Percentiles rank a stretch among this genome's conserved stretches.
Evolutionary conservation across 2,329 filamentous ascomycete species (phyloP).

Genomic region (Dactylonectria macrodidyma): DNA sequence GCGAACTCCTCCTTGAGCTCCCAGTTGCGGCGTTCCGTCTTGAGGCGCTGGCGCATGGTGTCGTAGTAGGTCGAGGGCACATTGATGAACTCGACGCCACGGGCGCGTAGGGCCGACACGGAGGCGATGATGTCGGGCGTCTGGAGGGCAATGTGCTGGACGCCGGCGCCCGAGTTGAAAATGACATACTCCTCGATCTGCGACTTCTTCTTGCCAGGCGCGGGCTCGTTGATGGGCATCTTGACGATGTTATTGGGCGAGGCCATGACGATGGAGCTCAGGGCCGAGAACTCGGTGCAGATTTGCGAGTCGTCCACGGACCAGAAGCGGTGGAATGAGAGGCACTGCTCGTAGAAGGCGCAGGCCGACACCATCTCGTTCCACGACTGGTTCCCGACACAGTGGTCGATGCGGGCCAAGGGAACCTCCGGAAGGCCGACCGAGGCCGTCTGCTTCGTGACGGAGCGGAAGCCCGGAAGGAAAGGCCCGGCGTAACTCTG

Average conservation of each 20-base stretch:
- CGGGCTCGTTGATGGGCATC: slow-evolving; percentile 99
- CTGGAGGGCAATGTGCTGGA: slow-evolving; percentile 93
- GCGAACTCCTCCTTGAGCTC: slow-evolving; percentile 85
- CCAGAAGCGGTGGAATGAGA: slow-evolving; percentile 98
- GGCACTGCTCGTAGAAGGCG: slow-evolving; percentile 86
- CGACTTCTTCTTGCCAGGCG: slow-evolving; percentile 88
- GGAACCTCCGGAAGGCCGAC: slow-evolving; percentile 72
- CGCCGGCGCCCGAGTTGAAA: slow-evolving; percentile 91
- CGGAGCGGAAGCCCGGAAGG: slow-evolving; percentile 83
- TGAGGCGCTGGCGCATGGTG: slow-evolving; percentile 80
- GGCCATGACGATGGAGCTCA: slow-evolving; percentile 92
- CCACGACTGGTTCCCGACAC: slow-evolving; percentile 98
- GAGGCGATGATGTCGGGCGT: slow-evolving; percentile 84
- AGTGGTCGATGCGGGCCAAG: slow-evolving; percentile 90
- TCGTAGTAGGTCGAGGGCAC: slow-evolving; percentile 91
- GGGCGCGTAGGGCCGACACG: slow-evolving; percentile 84
- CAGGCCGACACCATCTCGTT: slow-evolving; percentile 82
- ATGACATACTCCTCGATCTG: slow-evolving; percentile 96
- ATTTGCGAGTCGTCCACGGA: slow-evolving; percentile 94
- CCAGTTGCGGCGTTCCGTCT: slow-evolving; percentile 72
- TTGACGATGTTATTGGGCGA: slow-evolving; percentile 89
- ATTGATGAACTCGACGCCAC: slow-evolving; percentile 93
- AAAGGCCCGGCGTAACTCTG: slow-evolving; percentile 80
- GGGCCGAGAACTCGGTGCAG: slow-evolving; percentile 90
- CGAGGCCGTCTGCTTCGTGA: slow-evolving; percentile 56